phyloP scores from a whole-genome alignment of 2,329 filamentous ascomycete species.

The Monosporascus ibericus region DNA sequence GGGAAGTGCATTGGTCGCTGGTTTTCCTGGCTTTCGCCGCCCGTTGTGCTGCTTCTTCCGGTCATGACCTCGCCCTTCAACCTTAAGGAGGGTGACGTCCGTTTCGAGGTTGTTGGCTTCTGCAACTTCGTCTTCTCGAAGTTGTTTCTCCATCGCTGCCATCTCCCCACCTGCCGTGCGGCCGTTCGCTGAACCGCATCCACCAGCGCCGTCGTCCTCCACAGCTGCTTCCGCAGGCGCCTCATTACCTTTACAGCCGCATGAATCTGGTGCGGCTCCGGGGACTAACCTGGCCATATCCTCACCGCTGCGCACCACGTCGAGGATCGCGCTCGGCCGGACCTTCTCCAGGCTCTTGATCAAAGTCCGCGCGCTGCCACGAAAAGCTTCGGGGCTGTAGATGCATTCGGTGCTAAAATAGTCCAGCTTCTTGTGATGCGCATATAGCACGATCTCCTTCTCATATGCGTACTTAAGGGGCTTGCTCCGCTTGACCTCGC shows the following conservation, averaged over 20 bases:
- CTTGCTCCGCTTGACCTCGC: slow-evolving; percentile 91
- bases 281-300: slow-evolving; percentile 91
- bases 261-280: slow-evolving; percentile 41
- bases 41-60: slow-evolving; percentile 30
- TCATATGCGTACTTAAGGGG: slow-evolving; percentile 98
- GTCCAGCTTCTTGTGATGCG: slow-evolving; percentile 91
- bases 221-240: slow-evolving; percentile 20
- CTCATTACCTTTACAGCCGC: slow-evolving; percentile 39
- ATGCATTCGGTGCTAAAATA: slow-evolving; percentile 99
- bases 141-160: slow-evolving; percentile 70
- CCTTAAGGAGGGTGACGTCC: slow-evolving; percentile 47
- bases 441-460: slow-evolving; percentile 97
- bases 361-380: slow-evolving; percentile 81
- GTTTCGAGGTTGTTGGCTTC: slow-evolving; percentile 55
- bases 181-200: slow-evolving; percentile 69
- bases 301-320: slow-evolving; percentile 90
- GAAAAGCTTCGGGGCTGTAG: slow-evolving; percentile 94
- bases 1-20: slow-evolving; percentile 16
- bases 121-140: slow-evolving; percentile 59
- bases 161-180: slow-evolving; percentile 68
- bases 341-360: slow-evolving; percentile 96
- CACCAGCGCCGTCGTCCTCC: slow-evolving; percentile 55
- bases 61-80: slow-evolving; percentile 29
- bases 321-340: slow-evolving; percentile 86
- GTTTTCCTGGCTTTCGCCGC: slow-evolving; percentile 12